Base-by-base conservation (phyloP, 805 yeast species). In the Ogataea salicorniae region DNA sequence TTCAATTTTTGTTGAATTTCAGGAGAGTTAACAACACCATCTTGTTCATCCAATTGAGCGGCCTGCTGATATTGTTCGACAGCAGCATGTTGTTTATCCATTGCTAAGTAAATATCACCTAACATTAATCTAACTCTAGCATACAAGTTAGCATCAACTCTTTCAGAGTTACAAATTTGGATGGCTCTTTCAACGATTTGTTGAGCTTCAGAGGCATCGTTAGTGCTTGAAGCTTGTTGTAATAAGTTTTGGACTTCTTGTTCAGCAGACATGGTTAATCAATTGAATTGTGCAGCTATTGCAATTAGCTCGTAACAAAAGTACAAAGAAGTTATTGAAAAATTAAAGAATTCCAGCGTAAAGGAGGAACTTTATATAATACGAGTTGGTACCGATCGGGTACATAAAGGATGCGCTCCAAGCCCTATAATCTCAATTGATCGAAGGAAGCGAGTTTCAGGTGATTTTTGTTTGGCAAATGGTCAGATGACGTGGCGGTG, bases 11-110 rank as follows among this genome's bases (percentile, higher is more conserved):
- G 52, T 47, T 64, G 58, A 26, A 64, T 50, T 47, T 64, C 68
- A 13, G 68, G 67, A 4, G 63, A 55, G 34, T 64, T 57, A 26
- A 62, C 56, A 17, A 47, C 58, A 5, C 69, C 69, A 42, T 64
- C 69, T 23, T 43, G 41, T 49, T 64, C 68, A 48, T 64, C 69
- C 35, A 64, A 55, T 42, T 58, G 54, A 17, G 65, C 63, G 17
- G 69, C 69, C 46, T 51, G 48, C 26, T 53, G 51, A 43, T 63
- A 64, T 46, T 62, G 56, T 6, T 53, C 60, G 18, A 63, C 54
- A 8, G 69, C 69, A 20, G 41, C 56, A 23, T 51, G 47, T 7
- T 49, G 45, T 26, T 63, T 40, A 22, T 64, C 65, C 41, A 57
- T 53, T 5, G 51, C 50, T 13, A 60, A 42, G 13, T 55, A 47